A percentile compares a stretch with the other conserved stretches of the same genome.
phyloP scores from a whole-genome alignment of 75 land plant species.

The Ceratopteris richardii region DNA sequence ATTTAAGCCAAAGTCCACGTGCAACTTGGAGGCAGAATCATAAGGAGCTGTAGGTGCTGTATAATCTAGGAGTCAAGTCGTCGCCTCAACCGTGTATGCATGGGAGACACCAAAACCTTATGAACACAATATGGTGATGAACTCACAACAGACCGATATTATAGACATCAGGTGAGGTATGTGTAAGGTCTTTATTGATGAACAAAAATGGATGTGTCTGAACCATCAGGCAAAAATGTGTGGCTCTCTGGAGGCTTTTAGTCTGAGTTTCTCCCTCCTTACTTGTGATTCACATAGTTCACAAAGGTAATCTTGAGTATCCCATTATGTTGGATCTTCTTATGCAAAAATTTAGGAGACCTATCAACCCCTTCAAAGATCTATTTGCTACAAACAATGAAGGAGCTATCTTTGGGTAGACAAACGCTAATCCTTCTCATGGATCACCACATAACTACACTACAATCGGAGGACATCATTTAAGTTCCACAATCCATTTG shows the following conservation, averaged over 20 bases:
- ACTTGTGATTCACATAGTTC: slow-evolving; percentile 47
- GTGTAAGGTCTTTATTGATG: neutral
- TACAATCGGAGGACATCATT: neutral
- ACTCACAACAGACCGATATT: too few species aligned
- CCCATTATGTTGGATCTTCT: slow-evolving; percentile 36
- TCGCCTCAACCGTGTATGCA: too few species aligned
- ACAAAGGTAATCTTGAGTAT: slow-evolving; percentile 29
- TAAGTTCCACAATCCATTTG: too few species aligned
- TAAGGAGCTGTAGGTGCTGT: slow-evolving; percentile 71
- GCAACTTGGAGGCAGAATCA: neutral
- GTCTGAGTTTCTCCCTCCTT: slow-evolving; percentile 49
- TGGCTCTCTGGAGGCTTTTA: slow-evolving; percentile 59
- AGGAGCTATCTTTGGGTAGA: too few species aligned
- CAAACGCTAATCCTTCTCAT: too few species aligned
- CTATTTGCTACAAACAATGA: too few species aligned
- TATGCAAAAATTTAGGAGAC: neutral
- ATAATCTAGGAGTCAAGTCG: too few species aligned
- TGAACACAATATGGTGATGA: too few species aligned
- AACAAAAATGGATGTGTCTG: slow-evolving; percentile 45
- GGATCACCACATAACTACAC: neutral
- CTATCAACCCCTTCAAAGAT: too few species aligned
- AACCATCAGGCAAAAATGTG: slow-evolving; percentile 51
- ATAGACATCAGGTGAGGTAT: too few species aligned
- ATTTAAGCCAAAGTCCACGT: too few species aligned
- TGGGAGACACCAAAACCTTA: too few species aligned